Conservation (phyloP, 2,329 filamentous ascomycete species). For the Curvularia hawaiiensis region DNA sequence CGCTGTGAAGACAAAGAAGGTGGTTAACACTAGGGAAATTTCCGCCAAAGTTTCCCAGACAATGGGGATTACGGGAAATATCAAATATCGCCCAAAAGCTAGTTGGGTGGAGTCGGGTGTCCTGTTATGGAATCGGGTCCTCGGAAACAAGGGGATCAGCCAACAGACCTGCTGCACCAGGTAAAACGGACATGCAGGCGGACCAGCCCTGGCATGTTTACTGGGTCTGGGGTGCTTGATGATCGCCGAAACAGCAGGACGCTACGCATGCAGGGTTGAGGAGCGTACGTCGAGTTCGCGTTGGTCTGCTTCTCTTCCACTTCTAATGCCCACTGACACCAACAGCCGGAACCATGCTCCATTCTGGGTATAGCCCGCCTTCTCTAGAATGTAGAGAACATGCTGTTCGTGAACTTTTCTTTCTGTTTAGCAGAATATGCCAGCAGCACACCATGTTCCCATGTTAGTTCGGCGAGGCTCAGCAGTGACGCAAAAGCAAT, state of each 20-base stretch:
- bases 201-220: slow-evolving; percentile 20
- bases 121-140: slow-evolving; percentile 7
- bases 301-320: slow-evolving; percentile 18
- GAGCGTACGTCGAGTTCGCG: slow-evolving; percentile 5
- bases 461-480: background rate
- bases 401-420: background rate
- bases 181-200: slow-evolving; percentile 24
- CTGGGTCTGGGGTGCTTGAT: slow-evolving; percentile 19
- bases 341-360: slow-evolving; percentile 15
- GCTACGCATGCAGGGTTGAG: slow-evolving; percentile 19
- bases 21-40: slow-evolving; percentile 12
- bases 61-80: slow-evolving; percentile 13
- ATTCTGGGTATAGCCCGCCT: slow-evolving; percentile 7
- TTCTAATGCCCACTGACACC: slow-evolving; percentile 20
- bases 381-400: slow-evolving; percentile 12
- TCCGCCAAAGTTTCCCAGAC: slow-evolving; percentile 8
- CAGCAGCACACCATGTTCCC: background rate
- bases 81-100: slow-evolving; percentile 6
- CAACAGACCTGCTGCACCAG: slow-evolving; percentile 18
- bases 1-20: slow-evolving; percentile 6
- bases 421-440: slow-evolving; percentile 4
- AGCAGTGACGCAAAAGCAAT: slow-evolving; percentile 5
- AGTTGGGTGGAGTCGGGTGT: slow-evolving; percentile 5
- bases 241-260: slow-evolving; percentile 16
- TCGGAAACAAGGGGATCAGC: slow-evolving; percentile 25